Evolutionary conservation across 2,329 filamentous ascomycete genomes (phyloP).

Genomic region (Orbilia brochopaga): DNA sequence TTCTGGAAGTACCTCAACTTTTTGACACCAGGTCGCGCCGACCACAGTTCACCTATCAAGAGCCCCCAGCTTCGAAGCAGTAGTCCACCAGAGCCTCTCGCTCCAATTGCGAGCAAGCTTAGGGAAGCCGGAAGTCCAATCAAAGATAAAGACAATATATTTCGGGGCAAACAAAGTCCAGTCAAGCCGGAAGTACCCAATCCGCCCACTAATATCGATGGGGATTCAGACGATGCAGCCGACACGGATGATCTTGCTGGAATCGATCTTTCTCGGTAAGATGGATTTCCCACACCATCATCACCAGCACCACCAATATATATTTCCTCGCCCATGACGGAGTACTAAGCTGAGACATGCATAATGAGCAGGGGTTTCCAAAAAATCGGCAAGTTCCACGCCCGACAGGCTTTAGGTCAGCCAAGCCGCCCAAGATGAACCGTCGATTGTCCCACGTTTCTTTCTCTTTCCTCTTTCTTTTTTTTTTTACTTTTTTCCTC

Average conservation of each 20-base stretch:
- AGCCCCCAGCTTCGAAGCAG: conserved; percentile 52
- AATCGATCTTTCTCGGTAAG: conserved; percentile 48
- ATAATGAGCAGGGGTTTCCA: conserved; percentile 36
- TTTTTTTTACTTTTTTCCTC: conserved; percentile 16
- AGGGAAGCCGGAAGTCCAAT: conserved; percentile 39
- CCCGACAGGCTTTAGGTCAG: conserved; percentile 32
- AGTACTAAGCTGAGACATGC: neutral
- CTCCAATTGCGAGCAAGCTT: conserved; percentile 34
- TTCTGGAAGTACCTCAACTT: conserved; percentile 88
- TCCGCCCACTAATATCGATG: conserved; percentile 13
- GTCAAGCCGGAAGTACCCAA: conserved; percentile 27
- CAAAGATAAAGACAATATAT: conserved; percentile 44
- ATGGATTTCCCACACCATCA: neutral
- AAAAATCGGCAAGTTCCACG: conserved; percentile 50
- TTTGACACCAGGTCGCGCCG: conserved; percentile 53
- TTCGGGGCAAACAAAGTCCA: conserved; percentile 44
- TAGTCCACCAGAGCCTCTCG: conserved; percentile 51
- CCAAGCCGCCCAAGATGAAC: conserved; percentile 20
- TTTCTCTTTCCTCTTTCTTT: neutral
- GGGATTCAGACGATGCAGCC: conserved; percentile 15
- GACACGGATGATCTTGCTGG: conserved; percentile 49
- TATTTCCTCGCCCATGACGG: neutral
- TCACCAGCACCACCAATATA: too few relatives aligned
- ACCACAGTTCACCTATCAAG: conserved; percentile 52
- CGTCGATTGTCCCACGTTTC: neutral